These are phyloP conservation scores for Cytospora leucostoma DNA, from an alignment of 2,329 filamentous ascomycete genomes.

Conservation along the genomic window DNA sequence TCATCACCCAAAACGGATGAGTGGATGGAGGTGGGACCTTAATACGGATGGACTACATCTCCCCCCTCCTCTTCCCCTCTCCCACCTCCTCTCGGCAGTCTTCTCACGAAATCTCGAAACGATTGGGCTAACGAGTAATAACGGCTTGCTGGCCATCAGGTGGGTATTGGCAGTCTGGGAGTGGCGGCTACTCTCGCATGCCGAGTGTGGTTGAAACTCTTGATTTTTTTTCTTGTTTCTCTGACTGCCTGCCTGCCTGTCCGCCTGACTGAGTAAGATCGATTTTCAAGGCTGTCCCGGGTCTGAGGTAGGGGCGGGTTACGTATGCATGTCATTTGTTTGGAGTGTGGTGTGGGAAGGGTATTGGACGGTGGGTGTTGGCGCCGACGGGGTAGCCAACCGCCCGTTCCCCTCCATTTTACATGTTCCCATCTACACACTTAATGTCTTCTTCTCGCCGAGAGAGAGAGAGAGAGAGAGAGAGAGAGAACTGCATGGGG, in stretches of 20 bases:
- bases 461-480: background rate
- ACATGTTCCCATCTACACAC: too few species aligned
- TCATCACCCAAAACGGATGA: background rate
- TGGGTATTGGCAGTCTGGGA: too few species aligned
- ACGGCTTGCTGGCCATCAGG: too few species aligned
- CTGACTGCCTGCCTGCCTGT: too few species aligned
- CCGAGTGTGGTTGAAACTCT: too few species aligned
- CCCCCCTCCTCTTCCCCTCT: background rate
- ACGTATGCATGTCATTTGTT: slow-evolving; percentile 15
- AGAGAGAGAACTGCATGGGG: background rate
- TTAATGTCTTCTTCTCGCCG: too few species aligned
- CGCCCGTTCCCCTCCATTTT: too few species aligned
- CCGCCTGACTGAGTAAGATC: background rate
- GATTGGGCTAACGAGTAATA: too few species aligned
- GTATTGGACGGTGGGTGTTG: slow-evolving; percentile 17
- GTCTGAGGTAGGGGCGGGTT: slow-evolving; percentile 20
- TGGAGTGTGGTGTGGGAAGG: background rate
- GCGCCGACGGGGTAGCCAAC: slow-evolving; percentile 11
- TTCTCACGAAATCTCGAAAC: too few species aligned
- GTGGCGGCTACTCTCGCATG: too few species aligned
- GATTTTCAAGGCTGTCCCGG: background rate
- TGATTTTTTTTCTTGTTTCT: too few species aligned
- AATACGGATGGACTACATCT: background rate
- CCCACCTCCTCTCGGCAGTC: too few species aligned
- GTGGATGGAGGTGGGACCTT: background rate